These are phyloP conservation scores for Xylaria sp. DNA, from an alignment of 2,329 filamentous ascomycete species.

Conservation along the genomic window DNA sequence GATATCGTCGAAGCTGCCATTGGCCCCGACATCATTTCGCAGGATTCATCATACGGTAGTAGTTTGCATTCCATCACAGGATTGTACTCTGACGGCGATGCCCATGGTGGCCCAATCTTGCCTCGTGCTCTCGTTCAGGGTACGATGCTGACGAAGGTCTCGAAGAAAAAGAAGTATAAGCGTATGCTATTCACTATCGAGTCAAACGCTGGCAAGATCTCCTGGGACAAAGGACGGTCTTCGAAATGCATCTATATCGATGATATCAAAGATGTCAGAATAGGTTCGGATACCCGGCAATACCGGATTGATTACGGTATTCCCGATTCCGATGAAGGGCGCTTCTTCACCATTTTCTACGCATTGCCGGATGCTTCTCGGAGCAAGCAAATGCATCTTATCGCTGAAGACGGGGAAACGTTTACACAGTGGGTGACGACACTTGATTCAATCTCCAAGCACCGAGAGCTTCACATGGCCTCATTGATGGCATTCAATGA, in stretches of 20 bases:
- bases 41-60: slow-evolving; percentile 56
- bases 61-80: slow-evolving; percentile 54
- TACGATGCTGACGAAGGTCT: slow-evolving; percentile 79
- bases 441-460: slow-evolving; percentile 81
- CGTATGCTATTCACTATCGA: slow-evolving; percentile 76
- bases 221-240: slow-evolving; percentile 80
- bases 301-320: slow-evolving; percentile 85
- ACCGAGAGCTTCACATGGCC: slow-evolving; percentile 88
- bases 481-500: slow-evolving; percentile 86
- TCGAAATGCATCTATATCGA: slow-evolving; percentile 92
- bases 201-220: slow-evolving; percentile 81
- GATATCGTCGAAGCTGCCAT: slow-evolving; percentile 54
- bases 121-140: slow-evolving; percentile 79
- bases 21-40: slow-evolving; percentile 49
- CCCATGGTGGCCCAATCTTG: slow-evolving; percentile 71
- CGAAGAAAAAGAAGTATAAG: slow-evolving; percentile 78
- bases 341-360: slow-evolving; percentile 92
- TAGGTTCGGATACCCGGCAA: slow-evolving; percentile 82
- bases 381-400: slow-evolving; percentile 85
- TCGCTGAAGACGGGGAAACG: slow-evolving; percentile 74
- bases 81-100: slow-evolving; percentile 45
- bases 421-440: slow-evolving; percentile 83
- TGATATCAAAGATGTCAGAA: slow-evolving; percentile 89
- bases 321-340: slow-evolving; percentile 67
- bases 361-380: slow-evolving; percentile 78